A percentile compares a stretch with the other conserved stretches of the same genome.
Conservation (phyloP, 495 filamentous ascomycete species). For the Aspergillus cavernicola region DNA sequence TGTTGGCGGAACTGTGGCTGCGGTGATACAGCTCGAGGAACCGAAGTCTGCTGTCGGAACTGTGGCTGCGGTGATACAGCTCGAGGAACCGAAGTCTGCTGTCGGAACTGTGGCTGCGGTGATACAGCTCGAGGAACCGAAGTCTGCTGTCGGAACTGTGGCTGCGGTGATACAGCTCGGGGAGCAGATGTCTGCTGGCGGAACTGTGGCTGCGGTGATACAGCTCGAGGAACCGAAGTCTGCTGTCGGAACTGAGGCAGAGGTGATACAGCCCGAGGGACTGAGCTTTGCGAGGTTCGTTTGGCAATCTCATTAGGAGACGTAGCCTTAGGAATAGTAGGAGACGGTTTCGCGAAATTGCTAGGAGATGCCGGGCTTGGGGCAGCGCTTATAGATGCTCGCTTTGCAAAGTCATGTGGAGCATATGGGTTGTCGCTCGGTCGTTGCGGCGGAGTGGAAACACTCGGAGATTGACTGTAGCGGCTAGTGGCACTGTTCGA, state of each 20-base stretch:
- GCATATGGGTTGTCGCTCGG: conserved; percentile 54
- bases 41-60: conserved; percentile 18
- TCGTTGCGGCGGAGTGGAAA: conserved; percentile 43
- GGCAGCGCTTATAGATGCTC: conserved; percentile 24
- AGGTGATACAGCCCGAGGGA: neutral
- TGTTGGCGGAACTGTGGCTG: neutral
- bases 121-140: no score
- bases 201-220: no score
- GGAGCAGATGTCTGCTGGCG: no score
- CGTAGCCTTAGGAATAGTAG: neutral
- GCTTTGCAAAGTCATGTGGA: conserved; percentile 45
- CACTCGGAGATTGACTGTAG: conserved; percentile 38
- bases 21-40: conserved; percentile 5
- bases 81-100: neutral
- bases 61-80: conserved; percentile 21
- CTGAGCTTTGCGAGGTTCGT: neutral
- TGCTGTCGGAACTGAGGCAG: conserved; percentile 29
- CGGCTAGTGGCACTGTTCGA: conserved; percentile 40
- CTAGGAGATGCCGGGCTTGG: conserved; percentile 4
- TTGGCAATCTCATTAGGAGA: conserved; percentile 2
- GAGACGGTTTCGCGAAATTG: neutral
- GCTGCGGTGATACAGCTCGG: no score
- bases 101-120: no score
- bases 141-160: no score
- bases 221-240: neutral